Base-by-base conservation (phyloP, 2,329 filamentous ascomycete genomes). In the Coleophoma cylindrospora region DNA sequence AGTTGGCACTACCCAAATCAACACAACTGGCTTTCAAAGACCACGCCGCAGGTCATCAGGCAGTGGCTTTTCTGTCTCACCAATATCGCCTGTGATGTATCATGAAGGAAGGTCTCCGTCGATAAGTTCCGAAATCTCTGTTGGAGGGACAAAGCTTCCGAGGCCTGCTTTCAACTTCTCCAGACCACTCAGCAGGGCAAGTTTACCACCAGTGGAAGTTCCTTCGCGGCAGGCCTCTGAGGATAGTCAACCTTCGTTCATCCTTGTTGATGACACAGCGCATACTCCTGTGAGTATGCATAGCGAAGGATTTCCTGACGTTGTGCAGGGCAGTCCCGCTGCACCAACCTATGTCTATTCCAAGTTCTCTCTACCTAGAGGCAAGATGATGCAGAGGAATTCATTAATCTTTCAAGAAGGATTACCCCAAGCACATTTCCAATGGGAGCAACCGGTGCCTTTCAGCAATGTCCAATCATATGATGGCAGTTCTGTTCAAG, bases 101-200 rank as follows among this genome's bases (percentile, higher is more conserved):
- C 75, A 81, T 27, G 80, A 85, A 60, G 80, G 83, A 51, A 80
- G 91, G 61, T 95, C 91, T 1, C 90, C 91, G 2, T 97, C 94
- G 0, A 78, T 89, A 36, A 84, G 84, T 54, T 97, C 92, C 1
- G 89, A 96, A 54, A 80, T 81, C 46, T 95, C 91, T 2, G 77
- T 78, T 41, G 77, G 71, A 44, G 75, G 79, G 12, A 70, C 68
- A 34, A 69, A 74, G 32, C 69, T 91, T 34, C 82, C 85, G 12
- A 80, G 86, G 14, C 87, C 90, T 1, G 83, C 87, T 0, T 92
- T 95, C 70, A 97, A 99, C 69, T 97, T 97, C 67, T 97, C 94
- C 1, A 81, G 94, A 40, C 94, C 94, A 0, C 71, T 95, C 53
- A 96, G 92, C 67, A 79, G 86, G 63, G 80, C 83, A 53, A 83